Base-by-base conservation (phyloP, 2,329 filamentous ascomycete species). In the Colletotrichum abscissum region DNA sequence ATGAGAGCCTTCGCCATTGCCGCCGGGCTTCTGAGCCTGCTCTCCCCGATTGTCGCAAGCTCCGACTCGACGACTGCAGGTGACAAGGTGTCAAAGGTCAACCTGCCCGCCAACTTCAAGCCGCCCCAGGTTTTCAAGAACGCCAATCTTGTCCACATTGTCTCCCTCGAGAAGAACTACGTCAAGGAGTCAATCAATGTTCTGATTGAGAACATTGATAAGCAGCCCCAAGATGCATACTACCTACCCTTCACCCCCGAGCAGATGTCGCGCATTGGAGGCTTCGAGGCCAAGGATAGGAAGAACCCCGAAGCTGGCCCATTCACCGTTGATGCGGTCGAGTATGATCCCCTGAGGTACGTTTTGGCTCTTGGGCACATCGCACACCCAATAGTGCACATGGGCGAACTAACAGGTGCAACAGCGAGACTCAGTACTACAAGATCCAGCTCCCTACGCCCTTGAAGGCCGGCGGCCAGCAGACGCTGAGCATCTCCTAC, bases 111-210 rank as follows among this genome's bases (percentile, higher is more conserved):
- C 77, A 88, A 88, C 74, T 98, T 98, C 87, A 93, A 90, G 83
- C 95, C 96, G 67, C 93, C 95, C 16, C 94, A 95, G 81, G 94
- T 95, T 77, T 99, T 98, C 87, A 95, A 95, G 86, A 98, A 99
- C 84, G 89, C 89, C 83, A 98, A 99, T 82, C 85, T 98, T 35
- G 93, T 98, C 64, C 94, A 97, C 79, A 92, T 93, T 76, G 92
- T 97, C 80, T 98, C 97, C 77, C 85, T 98, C 72, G 96, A 98
- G 84, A 98, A 98, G 88, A 94, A 92, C 77, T 98, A 97, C 80
- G 92, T 92, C 68, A 92, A 95, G 81, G 96, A 98, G 84, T 93
- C 92, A 16, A 91, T 98, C 88, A 98, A 98, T 84, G 92, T 98
- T n/a, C 88, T 97, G 64, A 91, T 99, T 75, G 93, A 98, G 86